These are phyloP conservation scores for Penicillium lagena DNA, from an alignment of 495 filamentous ascomycete genomes.

Conservation along the genomic window DNA sequence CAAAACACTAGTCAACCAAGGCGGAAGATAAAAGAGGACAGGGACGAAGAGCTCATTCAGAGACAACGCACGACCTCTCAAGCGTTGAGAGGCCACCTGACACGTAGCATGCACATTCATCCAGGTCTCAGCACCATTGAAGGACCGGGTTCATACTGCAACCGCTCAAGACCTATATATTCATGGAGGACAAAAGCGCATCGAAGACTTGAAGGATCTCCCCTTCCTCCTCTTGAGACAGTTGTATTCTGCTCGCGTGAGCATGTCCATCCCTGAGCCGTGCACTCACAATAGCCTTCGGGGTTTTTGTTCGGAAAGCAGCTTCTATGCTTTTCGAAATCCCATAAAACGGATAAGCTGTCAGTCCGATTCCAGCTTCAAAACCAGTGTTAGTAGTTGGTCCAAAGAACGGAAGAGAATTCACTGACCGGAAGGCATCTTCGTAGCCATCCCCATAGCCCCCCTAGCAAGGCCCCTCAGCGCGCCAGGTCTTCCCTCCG, in stretches of 20 bases:
- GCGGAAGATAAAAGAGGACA: too few relatives aligned
- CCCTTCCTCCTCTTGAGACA: conserved; percentile 8
- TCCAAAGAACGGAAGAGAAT: not conserved
- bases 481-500: conserved; percentile 53
- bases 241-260: conserved; percentile 6
- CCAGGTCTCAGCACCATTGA: too few relatives aligned
- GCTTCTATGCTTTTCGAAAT: conserved; percentile 23
- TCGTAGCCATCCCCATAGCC: conserved; percentile 64
- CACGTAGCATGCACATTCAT: too few relatives aligned
- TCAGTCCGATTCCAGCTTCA: conserved; percentile 19
- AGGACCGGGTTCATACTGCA: too few relatives aligned
- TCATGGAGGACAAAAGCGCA: conserved; percentile 6
- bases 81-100: too few relatives aligned
- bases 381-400: not conserved
- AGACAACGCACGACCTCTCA: too few relatives aligned
- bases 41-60: too few relatives aligned
- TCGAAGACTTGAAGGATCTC: conserved; percentile 13
- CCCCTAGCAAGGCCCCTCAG: conserved; percentile 66
- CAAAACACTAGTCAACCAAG: too few relatives aligned
- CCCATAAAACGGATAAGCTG: conserved; percentile 20
- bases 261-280: conserved; percentile 15
- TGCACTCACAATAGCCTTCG: conserved; percentile 15
- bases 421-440: conserved; percentile 31
- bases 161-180: not conserved
- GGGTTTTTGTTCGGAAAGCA: conserved; percentile 17